A percentile compares a stretch with the other conserved stretches of the same genome.
Conservation (phyloP, 768 basidiomycete genomes). For the Xerocomus spinulosus region DNA sequence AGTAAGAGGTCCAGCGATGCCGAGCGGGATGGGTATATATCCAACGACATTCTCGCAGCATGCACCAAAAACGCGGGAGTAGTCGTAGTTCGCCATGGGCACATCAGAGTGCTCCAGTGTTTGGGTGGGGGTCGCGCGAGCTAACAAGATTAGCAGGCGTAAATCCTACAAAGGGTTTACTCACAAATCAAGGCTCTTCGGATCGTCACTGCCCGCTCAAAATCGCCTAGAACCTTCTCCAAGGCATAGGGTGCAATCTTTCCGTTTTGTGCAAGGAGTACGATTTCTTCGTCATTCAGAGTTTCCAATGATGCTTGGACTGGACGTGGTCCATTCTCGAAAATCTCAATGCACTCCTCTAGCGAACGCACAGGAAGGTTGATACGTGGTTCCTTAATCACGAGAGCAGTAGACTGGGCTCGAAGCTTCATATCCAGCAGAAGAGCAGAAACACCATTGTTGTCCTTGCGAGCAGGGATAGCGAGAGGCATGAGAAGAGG, state of each 20-base stretch:
- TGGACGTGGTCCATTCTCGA: constrained; percentile 67
- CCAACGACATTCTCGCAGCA: constrained; percentile 99
- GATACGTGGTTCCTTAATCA: constrained; percentile 11
- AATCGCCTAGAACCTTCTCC: constrained; percentile 89
- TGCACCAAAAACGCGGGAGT: constrained; percentile 88
- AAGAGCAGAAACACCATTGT: constrained; percentile 25
- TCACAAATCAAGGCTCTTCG: constrained; percentile 87
- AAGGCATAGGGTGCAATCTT: constrained; percentile 94
- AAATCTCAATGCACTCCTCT: constrained; percentile 76
- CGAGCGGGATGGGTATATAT: constrained; percentile 93
- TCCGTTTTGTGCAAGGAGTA: constrained; percentile 80
- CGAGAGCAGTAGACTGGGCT: constrained; percentile 17
- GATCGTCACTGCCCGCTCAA: constrained; percentile 82
- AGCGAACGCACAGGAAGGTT: constrained; percentile 45
- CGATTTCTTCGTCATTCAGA: constrained; percentile 89
- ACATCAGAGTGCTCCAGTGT: constrained; percentile 81
- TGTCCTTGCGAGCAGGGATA: constrained; percentile 16
- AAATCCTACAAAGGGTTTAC: constrained; percentile 24
- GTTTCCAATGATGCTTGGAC: constrained; percentile 51
- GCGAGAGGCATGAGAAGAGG: constrained; percentile 26
- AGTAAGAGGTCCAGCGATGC: constrained; percentile 91
- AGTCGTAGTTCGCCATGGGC: constrained; percentile 85
- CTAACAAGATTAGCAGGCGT: constrained; percentile 34
- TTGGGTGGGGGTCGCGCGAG: constrained; percentile 79
- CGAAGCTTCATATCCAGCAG: constrained; percentile 33